phyloP scores from a whole-genome alignment of 441 rosid genomes.

The Sinapis alba region DNA sequence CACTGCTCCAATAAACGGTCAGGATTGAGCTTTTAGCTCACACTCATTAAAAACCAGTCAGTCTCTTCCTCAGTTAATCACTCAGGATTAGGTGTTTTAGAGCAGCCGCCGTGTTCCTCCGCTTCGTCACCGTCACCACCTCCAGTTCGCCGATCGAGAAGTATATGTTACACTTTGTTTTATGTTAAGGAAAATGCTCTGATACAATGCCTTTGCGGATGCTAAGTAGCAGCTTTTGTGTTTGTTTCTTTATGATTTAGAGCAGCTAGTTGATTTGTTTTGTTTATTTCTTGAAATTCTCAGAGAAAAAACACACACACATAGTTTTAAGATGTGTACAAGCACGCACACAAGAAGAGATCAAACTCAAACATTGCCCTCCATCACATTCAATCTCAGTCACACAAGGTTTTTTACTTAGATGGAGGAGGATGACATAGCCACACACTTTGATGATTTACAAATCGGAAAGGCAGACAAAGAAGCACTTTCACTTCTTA shows the following conservation, averaged over 20 bases:
- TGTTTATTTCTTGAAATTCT: neutral
- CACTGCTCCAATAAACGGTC: conserved; percentile 29
- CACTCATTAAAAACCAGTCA: conserved; percentile 2
- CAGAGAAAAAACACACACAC: neutral
- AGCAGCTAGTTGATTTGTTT: neutral
- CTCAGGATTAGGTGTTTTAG: conserved; percentile 15
- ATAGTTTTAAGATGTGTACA: neutral
- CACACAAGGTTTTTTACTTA: conserved; percentile 5
- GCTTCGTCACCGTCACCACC: no score
- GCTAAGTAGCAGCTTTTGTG: neutral
- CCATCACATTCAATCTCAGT: neutral
- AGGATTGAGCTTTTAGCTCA: neutral
- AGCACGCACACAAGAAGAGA: conserved; percentile 21
- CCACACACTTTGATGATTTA: conserved; percentile 2
- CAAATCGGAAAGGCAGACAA: conserved; percentile 2
- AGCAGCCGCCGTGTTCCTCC: conserved; percentile 17
- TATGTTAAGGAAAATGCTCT: no score
- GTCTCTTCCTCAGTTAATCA: neutral
- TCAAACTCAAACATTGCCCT: conserved; percentile 15
- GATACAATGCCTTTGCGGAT: neutral
- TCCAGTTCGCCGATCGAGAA: no score
- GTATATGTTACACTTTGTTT: no score
- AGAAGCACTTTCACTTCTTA: conserved; percentile 27
- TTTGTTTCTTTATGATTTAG: neutral
- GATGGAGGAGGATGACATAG: neutral